Evolutionary conservation across 2,329 filamentous ascomycete genomes (phyloP).

Genomic region (Fusarium vanettenii): DNA sequence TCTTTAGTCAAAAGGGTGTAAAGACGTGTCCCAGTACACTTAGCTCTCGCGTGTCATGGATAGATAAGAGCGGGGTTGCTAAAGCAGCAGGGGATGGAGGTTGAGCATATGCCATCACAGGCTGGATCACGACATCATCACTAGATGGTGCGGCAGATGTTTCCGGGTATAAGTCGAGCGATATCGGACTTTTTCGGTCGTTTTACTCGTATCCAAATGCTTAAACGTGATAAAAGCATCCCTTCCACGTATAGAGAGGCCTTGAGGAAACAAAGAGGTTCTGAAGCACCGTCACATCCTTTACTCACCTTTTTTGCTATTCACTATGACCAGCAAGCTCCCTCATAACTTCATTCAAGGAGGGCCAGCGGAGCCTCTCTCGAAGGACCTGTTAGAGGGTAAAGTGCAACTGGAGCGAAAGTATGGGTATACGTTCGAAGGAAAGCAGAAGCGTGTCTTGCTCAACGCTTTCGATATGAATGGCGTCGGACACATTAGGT

Average conservation of each 20-base stretch:
- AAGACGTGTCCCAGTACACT: neutral
- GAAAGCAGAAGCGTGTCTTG: neutral
- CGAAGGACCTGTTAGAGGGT: neutral
- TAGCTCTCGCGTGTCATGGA: neutral
- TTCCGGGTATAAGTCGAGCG: neutral
- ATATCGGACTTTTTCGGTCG: neutral
- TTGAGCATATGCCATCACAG: neutral
- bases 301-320: neutral
- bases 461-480: constrained; percentile 2
- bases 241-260: neutral
- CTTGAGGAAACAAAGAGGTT: neutral
- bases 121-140: neutral
- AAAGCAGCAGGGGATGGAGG: neutral
- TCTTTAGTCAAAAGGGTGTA: neutral
- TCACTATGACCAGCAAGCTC: neutral
- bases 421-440: neutral
- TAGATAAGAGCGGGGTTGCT: neutral
- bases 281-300: neutral
- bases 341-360: neutral
- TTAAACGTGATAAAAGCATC: neutral
- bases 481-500: neutral
- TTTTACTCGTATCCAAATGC: neutral
- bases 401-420: neutral
- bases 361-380: neutral
- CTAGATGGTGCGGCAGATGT: neutral